phyloP scores from a whole-genome alignment of 2,329 filamentous ascomycete species.

The Lecanicillium sp. region DNA sequence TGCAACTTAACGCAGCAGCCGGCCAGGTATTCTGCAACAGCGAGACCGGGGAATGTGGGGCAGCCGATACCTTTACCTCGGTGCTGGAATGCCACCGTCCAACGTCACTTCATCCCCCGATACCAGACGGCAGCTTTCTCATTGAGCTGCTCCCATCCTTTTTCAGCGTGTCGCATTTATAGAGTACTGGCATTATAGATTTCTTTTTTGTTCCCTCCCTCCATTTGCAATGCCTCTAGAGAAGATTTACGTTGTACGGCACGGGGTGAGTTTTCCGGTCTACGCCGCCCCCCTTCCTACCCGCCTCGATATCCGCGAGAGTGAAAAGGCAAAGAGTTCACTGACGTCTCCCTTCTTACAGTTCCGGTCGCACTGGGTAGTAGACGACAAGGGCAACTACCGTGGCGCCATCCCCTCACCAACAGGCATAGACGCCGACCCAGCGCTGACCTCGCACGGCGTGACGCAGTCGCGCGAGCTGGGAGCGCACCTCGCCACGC shows the following conservation, averaged over 20 bases:
- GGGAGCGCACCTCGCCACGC: slow-evolving; percentile 51
- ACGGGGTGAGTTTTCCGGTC: slow-evolving; percentile 62
- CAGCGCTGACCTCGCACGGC: slow-evolving; percentile 79
- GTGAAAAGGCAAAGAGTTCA: too few relatives aligned
- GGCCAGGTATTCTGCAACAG: too few relatives aligned
- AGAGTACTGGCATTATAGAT: neutral
- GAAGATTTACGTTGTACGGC: slow-evolving; percentile 65
- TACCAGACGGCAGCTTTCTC: too few relatives aligned
- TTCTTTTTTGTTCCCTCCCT: neutral
- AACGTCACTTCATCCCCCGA: too few relatives aligned
- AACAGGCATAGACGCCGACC: slow-evolving; percentile 82
- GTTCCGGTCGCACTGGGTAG: slow-evolving; percentile 88
- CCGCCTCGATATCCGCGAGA: too few relatives aligned
- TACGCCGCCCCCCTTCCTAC: slow-evolving; percentile 8
- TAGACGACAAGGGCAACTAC: slow-evolving; percentile 80
- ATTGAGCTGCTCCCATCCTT: too few relatives aligned
- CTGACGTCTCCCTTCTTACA: slow-evolving; percentile 27
- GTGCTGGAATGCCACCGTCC: too few relatives aligned
- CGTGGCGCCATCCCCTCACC: slow-evolving; percentile 66
- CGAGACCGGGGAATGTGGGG: too few relatives aligned
- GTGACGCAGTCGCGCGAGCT: slow-evolving; percentile 77
- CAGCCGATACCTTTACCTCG: too few relatives aligned
- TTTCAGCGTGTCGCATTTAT: too few relatives aligned
- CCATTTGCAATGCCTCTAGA: slow-evolving; percentile 68
- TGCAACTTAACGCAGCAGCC: too few relatives aligned